Conservation (phyloP, 371 early-diverging fungal species). For the Mucor racemosus region DNA sequence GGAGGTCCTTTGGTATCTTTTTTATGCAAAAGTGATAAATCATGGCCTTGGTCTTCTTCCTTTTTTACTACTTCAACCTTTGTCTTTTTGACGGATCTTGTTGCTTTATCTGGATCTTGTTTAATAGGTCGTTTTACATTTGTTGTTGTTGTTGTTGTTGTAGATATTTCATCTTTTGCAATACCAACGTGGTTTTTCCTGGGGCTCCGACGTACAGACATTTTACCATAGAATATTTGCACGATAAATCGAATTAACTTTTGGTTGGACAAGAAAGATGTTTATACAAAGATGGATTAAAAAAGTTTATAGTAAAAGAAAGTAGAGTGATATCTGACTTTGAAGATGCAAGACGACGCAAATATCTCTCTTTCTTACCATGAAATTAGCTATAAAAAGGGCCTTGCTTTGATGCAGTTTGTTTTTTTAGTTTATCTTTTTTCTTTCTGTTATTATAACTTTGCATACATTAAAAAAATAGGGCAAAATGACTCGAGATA, state of each 20-base stretch:
- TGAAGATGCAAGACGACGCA: slow-evolving; percentile 3
- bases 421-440: not conserved
- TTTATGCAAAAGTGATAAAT: not conserved
- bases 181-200: not conserved
- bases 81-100: not conserved
- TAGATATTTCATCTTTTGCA: not conserved
- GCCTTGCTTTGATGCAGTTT: not conserved
- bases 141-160: not conserved
- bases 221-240: not conserved
- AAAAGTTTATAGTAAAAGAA: not conserved
- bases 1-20: slow-evolving; percentile 30
- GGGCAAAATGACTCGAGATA: not conserved
- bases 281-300: not conserved
- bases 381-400: not conserved
- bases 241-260: not conserved
- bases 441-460: too few relatives aligned
- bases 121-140: not conserved
- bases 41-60: not conserved
- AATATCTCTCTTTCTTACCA: too few relatives aligned
- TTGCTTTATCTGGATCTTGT: not conserved
- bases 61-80: not conserved
- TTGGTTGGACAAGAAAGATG: slow-evolving; percentile 12
- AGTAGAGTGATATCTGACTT: slow-evolving; percentile 7
- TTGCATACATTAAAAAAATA: too few relatives aligned
- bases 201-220: slow-evolving; percentile 17